Base-by-base conservation (phyloP, 2,329 filamentous ascomycete species). In the Alternaria metachromatica region DNA sequence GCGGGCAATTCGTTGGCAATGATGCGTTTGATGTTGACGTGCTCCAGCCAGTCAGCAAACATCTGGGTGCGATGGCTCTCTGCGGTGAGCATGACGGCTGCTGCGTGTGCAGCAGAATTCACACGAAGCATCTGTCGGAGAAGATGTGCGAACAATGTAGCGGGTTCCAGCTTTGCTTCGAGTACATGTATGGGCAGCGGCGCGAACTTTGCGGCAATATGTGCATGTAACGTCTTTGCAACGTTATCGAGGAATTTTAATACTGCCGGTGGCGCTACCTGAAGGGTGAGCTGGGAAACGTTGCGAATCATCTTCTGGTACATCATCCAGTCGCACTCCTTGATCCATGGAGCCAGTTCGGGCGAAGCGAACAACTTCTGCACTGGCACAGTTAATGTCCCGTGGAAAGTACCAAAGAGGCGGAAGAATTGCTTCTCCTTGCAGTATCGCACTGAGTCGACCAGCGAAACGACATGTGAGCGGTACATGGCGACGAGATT, bases 271-370 rank as follows among this genome's bases (percentile, higher is more conserved):
- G 96, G 96, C 5, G 97, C 91, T 13, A 97, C 94, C 78, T 98
- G 94, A 8, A 97, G 86, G 5, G 93, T 96, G 44, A 98, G 85
- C n/a, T 90, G 89, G 1, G 92, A 92, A 44, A 98, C 89, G 65
- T 97, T 96, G 58, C 91, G 90, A 82, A 97, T 94, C 92, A 98
- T 97, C 70, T 94, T 94, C 79, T 98, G 94, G 78, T 99, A 99
- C 82, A 97, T 92, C 33, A 95, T 87, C 82, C 96, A 96, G 79
- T 99, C 96, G 77, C 93, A 97, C 78, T 97, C 92, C 77, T 96
- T 92, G 65, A 99, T 96, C 96, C 96, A 99, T 2, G 91, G 87
- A 3, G 94, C 93, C 59, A 98, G 84, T 59, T 89, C 90, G 3
- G 91, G 89, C 74, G 97, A 89, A 13, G 90, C 89, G 73, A 99